These are phyloP conservation scores for Globisporangium nodosum DNA, from an alignment of 352 stramenopile species.

Conservation along the genomic window DNA sequence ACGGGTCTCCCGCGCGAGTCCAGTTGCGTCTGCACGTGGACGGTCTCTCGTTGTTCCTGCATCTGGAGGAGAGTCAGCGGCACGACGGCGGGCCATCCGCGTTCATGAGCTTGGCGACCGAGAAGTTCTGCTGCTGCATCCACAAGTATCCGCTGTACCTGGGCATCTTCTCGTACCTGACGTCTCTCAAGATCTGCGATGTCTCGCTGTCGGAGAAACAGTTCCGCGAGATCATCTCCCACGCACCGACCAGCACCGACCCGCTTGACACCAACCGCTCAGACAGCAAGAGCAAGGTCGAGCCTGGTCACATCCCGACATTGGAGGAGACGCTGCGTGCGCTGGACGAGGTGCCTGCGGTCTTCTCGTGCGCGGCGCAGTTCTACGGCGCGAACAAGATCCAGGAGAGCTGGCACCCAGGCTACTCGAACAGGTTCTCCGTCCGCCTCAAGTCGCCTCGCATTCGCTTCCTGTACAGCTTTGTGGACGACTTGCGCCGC, in stretches of 20 bases:
- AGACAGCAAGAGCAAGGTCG: neutral
- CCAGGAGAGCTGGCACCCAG: slow-evolving; percentile 77
- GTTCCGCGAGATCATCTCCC: slow-evolving; percentile 61
- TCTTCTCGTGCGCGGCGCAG: slow-evolving; percentile 74
- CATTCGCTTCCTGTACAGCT: slow-evolving; percentile 80
- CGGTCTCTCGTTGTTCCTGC: slow-evolving; percentile 60
- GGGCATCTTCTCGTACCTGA: slow-evolving; percentile 67
- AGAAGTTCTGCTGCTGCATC: slow-evolving; percentile 70
- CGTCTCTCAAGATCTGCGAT: slow-evolving; percentile 68
- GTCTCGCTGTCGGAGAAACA: slow-evolving; percentile 51
- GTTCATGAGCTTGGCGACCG: slow-evolving; percentile 57
- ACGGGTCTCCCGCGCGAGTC: slow-evolving; percentile 38
- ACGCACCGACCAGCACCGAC: slow-evolving; percentile 18
- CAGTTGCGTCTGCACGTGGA: slow-evolving; percentile 73
- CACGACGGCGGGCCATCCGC: slow-evolving; percentile 27
- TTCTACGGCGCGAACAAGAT: slow-evolving; percentile 74
- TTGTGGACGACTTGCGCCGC: slow-evolving; percentile 69
- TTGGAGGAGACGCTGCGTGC: slow-evolving; percentile 50
- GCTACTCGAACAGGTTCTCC: slow-evolving; percentile 68
- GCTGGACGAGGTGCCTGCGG: slow-evolving; percentile 49
- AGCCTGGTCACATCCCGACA: slow-evolving; percentile 42
- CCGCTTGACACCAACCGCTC: neutral
- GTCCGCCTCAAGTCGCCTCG: slow-evolving; percentile 71
- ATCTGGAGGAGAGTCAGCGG: slow-evolving; percentile 38
- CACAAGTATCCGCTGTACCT: slow-evolving; percentile 66